Evolutionary conservation across 305 asterid genomes (phyloP).

Genomic region (Solanum aculeatissimum): DNA sequence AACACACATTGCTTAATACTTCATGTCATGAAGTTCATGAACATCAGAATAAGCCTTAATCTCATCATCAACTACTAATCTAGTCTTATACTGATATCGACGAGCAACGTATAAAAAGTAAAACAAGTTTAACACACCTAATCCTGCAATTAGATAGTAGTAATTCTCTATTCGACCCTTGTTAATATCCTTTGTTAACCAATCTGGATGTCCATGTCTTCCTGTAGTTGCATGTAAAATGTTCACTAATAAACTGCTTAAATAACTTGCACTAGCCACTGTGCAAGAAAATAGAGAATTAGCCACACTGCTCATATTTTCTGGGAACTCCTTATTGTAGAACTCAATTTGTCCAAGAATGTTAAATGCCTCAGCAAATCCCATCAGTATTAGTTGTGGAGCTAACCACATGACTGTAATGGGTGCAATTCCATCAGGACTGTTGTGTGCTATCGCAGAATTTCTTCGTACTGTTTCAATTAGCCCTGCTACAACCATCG

Average conservation of each 20-base stretch:
- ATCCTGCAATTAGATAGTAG: conserved; percentile 49
- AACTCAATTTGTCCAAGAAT: conserved; percentile 79
- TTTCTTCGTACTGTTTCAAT: conserved; percentile 42
- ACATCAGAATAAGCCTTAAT: conserved; percentile 7
- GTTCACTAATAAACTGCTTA: conserved; percentile 50
- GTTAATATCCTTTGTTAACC: conserved; percentile 65
- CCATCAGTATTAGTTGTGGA: conserved; percentile 84
- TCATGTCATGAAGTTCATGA: conserved; percentile 27
- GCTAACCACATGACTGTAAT: conserved; percentile 68
- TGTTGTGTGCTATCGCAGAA: conserved; percentile 14
- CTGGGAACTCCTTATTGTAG: conserved; percentile 82
- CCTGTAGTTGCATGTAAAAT: conserved; percentile 55
- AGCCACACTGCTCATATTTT: conserved; percentile 69
- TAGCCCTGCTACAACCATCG: conserved; percentile 55
- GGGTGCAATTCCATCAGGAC: conserved; percentile 35
- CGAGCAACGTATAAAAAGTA: conserved; percentile 51
- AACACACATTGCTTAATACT: conserved; percentile 3
- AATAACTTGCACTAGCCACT: conserved; percentile 50
- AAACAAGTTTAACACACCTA: conserved; percentile 50
- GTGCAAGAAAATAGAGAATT: conserved; percentile 68
- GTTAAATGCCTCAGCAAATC: conserved; percentile 81
- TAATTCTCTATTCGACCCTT: conserved; percentile 47
- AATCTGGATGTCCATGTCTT: conserved; percentile 41
- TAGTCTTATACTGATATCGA: conserved; percentile 50
- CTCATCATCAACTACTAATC: conserved; percentile 5